Conservation (phyloP, 2,329 filamentous ascomycete genomes). For the Chalaropsis thielavioides region DNA sequence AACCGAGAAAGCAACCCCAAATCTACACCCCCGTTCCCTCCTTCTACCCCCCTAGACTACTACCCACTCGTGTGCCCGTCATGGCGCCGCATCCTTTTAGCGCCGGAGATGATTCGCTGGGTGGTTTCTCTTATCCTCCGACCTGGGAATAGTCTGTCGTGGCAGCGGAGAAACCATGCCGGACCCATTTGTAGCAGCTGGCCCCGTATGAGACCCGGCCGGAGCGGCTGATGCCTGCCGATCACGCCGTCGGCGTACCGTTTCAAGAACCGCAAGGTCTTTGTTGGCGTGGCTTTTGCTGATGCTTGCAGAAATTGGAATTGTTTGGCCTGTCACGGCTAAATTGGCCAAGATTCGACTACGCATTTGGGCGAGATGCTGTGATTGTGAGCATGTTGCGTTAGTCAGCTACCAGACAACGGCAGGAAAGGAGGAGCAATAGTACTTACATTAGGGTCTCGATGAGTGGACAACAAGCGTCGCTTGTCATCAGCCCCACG, state of each 20-base stretch:
- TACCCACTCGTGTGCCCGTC: no score
- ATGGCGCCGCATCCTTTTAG: no score
- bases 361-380: constrained; percentile 1
- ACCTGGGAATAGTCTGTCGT: no score
- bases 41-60: no score
- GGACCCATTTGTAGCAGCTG: neutral
- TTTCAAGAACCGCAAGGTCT: neutral
- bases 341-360: neutral
- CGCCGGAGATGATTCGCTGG: no score
- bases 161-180: neutral
- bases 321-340: neutral
- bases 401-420: neutral
- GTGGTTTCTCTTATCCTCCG: no score
- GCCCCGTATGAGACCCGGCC: neutral
- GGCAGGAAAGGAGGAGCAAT: neutral
- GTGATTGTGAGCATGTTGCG: neutral
- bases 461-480: neutral
- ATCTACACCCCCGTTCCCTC: no score
- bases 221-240: neutral
- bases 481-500: neutral
- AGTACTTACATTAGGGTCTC: constrained; percentile 3
- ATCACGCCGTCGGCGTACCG: neutral
- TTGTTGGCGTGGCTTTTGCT: neutral
- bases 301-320: neutral
- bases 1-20: no score